phyloP scores from a whole-genome alignment of 164 flowering plant genomes.

The Tetrastigma voinierianum region DNA sequence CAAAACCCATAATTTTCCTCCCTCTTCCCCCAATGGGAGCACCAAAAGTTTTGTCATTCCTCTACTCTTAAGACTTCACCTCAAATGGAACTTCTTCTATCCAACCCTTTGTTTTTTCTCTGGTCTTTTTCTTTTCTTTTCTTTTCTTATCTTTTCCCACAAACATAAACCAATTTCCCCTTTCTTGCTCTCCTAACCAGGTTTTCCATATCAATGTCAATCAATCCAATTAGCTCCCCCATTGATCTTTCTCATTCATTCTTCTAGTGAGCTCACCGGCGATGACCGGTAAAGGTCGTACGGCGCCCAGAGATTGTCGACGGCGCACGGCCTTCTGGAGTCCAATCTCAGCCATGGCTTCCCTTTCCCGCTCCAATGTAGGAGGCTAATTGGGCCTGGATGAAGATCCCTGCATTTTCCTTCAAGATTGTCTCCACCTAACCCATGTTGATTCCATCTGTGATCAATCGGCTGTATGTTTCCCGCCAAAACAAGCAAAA shows the following conservation, averaged over 20 bases:
- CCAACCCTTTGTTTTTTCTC: not conserved
- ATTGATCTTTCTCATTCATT: conserved; percentile 26
- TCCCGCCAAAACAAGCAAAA: conserved; percentile 50
- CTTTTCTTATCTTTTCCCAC: not conserved
- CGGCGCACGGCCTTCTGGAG: conserved; percentile 48
- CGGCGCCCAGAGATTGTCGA: conserved; percentile 55
- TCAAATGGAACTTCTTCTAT: too few relatives aligned
- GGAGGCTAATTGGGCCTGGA: conserved; percentile 55
- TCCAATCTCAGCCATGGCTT: conserved; percentile 63
- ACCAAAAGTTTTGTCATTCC: too few relatives aligned
- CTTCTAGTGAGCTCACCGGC: conserved; percentile 30
- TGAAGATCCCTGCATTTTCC: conserved; percentile 59
- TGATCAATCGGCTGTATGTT: conserved; percentile 49
- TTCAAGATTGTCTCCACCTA: conserved; percentile 60
- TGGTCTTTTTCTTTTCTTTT: not conserved
- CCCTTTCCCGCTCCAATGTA: conserved; percentile 68
- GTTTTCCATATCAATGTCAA: too few relatives aligned
- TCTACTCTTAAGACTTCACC: too few relatives aligned
- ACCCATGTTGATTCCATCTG: conserved; percentile 65
- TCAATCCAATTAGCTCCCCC: not conserved
- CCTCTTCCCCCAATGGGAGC: too few relatives aligned
- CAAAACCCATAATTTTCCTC: not conserved
- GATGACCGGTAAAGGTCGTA: conserved; percentile 49
- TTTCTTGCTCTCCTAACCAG: too few relatives aligned
- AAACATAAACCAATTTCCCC: too few relatives aligned